Percentiles rank a stretch among this genome's conserved stretches.
These are phyloP conservation scores for Boletus sensibilis DNA, from an alignment of 768 basidiomycete genomes.

Conservation along the genomic window DNA sequence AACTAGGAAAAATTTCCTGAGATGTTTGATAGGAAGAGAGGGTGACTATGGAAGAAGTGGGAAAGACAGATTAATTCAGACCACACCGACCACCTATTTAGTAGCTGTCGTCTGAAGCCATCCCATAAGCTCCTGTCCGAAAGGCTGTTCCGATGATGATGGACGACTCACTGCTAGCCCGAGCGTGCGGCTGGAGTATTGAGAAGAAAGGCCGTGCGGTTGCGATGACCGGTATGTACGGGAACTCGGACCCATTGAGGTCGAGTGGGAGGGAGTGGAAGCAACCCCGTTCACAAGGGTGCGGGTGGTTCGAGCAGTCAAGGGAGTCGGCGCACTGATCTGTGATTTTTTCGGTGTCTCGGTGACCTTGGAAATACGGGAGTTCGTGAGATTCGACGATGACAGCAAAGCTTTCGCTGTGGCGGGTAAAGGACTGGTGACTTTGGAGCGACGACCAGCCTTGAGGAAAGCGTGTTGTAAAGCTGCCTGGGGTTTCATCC, in stretches of 20 bases:
- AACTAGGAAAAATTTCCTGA: conserved; percentile 24
- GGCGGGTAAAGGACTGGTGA: conserved; percentile 40
- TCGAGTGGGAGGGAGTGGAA: conserved; percentile 59
- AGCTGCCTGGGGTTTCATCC: conserved; percentile 91
- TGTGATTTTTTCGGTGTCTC: conserved; percentile 87
- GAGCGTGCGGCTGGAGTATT: conserved; percentile 74
- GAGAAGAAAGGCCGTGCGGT: conserved; percentile 65
- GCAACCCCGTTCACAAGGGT: conserved; percentile 48
- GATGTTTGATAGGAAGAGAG: conserved; percentile 9
- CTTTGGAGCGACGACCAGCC: conserved; percentile 57
- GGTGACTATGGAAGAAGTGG: conserved; percentile 1
- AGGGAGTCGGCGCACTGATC: conserved; percentile 85
- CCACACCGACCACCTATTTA: conserved; percentile 25
- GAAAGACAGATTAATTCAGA: conserved; percentile 10
- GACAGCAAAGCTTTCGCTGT: conserved; percentile 57
- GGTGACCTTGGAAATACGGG: conserved; percentile 53
- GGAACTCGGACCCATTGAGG: conserved; percentile 58
- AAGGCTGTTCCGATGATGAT: conserved; percentile 36
- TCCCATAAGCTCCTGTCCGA: conserved; percentile 37
- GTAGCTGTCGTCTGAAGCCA: conserved; percentile 38
- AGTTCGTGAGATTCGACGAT: conserved; percentile 51
- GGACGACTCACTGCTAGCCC: conserved; percentile 61
- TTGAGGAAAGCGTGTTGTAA: conserved; percentile 88
- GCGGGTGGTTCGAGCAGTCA: conserved; percentile 74
- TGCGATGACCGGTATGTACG: conserved; percentile 70